These are phyloP conservation scores for Citrus reticulata DNA, from an alignment of 345 rosid species.

Conservation along the genomic window DNA sequence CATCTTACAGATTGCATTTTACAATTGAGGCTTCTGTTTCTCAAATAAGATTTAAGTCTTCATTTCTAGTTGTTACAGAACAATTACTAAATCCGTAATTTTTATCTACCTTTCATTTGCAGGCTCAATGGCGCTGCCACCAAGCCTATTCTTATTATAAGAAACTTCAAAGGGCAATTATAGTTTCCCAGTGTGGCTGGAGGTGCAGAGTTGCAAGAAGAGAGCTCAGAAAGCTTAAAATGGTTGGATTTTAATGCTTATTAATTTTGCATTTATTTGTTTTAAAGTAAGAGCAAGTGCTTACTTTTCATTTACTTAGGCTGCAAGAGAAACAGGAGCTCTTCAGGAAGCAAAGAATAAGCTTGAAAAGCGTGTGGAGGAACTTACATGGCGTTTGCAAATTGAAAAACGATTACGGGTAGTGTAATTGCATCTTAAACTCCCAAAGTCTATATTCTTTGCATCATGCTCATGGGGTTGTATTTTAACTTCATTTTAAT, in stretches of 20 bases:
- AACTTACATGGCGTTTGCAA: conserved; percentile 94
- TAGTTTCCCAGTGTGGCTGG: conserved; percentile 94
- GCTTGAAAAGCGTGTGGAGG: conserved; percentile 97
- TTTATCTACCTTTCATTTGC: conserved; percentile 20
- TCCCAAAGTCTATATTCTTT: conserved; percentile 5
- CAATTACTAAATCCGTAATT: conserved; percentile 6
- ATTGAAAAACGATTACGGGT: conserved; percentile 95
- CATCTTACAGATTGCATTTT: neutral
- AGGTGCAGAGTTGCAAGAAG: conserved; percentile 90
- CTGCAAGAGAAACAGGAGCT: conserved; percentile 95
- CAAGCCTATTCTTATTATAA: conserved; percentile 64
- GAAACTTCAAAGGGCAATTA: conserved; percentile 80
- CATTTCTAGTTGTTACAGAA: neutral
- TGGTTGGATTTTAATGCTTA: conserved; percentile 47
- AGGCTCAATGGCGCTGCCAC: conserved; percentile 73
- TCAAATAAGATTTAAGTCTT: neutral
- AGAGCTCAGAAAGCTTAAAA: conserved; percentile 87
- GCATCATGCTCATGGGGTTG: conserved; percentile 11
- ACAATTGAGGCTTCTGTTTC: neutral
- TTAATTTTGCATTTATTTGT: neutral
- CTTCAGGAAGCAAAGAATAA: conserved; percentile 93
- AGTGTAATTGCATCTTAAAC: conserved; percentile 17
- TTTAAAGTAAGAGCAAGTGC: conserved; percentile 11
- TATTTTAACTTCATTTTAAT: conserved; percentile 8
- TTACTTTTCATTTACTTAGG: conserved; percentile 37